Percentiles rank a stretch among this genome's conserved stretches.
phyloP scores from a whole-genome alignment of 2,329 filamentous ascomycete species.

The Mariannaea sp. region DNA sequence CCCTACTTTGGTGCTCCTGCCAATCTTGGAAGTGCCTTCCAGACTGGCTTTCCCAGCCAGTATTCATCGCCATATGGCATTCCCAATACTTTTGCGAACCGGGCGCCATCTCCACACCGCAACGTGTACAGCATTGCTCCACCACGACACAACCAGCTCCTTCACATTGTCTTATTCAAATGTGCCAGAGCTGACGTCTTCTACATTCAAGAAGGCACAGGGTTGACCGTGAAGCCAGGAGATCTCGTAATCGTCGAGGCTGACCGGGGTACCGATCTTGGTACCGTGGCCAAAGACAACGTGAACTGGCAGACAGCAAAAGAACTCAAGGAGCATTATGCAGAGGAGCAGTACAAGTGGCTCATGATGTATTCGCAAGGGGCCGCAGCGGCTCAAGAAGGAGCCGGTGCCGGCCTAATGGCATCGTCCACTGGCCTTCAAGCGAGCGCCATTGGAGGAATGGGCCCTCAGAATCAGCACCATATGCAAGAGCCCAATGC shows the following conservation, averaged over 20 bases:
- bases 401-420: constrained; percentile 64
- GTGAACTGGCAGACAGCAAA: constrained; percentile 88
- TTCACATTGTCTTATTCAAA: constrained; percentile 96
- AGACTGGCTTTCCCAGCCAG: constrained; percentile 42
- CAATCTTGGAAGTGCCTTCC: constrained; percentile 35
- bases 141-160: constrained; percentile 68
- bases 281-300: constrained; percentile 87
- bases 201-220: constrained; percentile 95
- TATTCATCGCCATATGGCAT: constrained; percentile 55
- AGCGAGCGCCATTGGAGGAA: constrained; percentile 74
- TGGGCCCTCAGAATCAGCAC: constrained; percentile 76
- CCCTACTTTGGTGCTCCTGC: constrained; percentile 36
- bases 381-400: constrained; percentile 65
- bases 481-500: constrained; percentile 72
- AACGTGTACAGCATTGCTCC: constrained; percentile 65
- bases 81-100: constrained; percentile 51
- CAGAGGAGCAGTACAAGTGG: constrained; percentile 96
- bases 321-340: constrained; percentile 86
- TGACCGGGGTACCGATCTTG: constrained; percentile 92
- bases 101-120: constrained; percentile 65
- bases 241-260: constrained; percentile 98
- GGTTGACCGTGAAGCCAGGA: constrained; percentile 84
- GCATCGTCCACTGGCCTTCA: constrained; percentile 67
- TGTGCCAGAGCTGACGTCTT: constrained; percentile 94
- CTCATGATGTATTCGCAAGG: constrained; percentile 97